phyloP scores from a whole-genome alignment of 2,329 filamentous ascomycete species.

The Verticillium klebahnii region DNA sequence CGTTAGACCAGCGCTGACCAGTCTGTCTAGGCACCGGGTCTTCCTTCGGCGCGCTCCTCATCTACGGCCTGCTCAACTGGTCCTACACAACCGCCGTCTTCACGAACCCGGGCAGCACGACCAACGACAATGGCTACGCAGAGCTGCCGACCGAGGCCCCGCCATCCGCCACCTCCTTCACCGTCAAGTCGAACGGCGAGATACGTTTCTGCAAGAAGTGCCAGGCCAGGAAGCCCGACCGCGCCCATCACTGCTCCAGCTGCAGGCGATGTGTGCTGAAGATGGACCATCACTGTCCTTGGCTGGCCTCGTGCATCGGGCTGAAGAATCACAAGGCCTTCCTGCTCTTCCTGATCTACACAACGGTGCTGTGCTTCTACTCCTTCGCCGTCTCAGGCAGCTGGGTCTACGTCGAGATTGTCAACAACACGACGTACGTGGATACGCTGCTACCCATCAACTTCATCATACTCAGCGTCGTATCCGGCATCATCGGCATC shows the following conservation, averaged over 20 bases:
- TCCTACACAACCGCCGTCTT: slow-evolving; percentile 93
- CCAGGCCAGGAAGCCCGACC: slow-evolving; percentile 88
- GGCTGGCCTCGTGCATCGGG: slow-evolving; percentile 93
- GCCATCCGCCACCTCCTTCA: slow-evolving; percentile 65
- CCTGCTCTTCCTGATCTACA: slow-evolving; percentile 86
- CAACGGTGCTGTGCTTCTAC: slow-evolving; percentile 78
- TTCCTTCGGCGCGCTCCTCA: slow-evolving; percentile 60
- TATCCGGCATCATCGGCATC: slow-evolving; percentile 86
- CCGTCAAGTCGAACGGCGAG: slow-evolving; percentile 86
- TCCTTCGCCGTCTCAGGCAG: slow-evolving; percentile 70
- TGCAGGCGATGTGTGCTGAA: slow-evolving; percentile 93
- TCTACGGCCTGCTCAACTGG: slow-evolving; percentile 79
- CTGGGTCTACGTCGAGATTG: slow-evolving; percentile 84
- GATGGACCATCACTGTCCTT: slow-evolving; percentile 99
- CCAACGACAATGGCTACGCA: slow-evolving; percentile 65
- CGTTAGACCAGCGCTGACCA: slow-evolving; percentile 11
- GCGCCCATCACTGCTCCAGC: slow-evolving; percentile 93
- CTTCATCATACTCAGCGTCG: slow-evolving; percentile 79
- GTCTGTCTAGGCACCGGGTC: slow-evolving; percentile 41
- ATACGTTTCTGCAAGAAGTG: slow-evolving; percentile 96
- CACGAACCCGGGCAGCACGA: slow-evolving; percentile 75
- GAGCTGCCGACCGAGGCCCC: slow-evolving; percentile 71
- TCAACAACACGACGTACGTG: slow-evolving; percentile 63
- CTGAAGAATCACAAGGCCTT: slow-evolving; percentile 95
- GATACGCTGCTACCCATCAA: slow-evolving; percentile 84